Percentiles rank a stretch among this genome's conserved stretches.
phyloP scores from a whole-genome alignment of 176 grass and related monocot species.

The Oryza punctata region DNA sequence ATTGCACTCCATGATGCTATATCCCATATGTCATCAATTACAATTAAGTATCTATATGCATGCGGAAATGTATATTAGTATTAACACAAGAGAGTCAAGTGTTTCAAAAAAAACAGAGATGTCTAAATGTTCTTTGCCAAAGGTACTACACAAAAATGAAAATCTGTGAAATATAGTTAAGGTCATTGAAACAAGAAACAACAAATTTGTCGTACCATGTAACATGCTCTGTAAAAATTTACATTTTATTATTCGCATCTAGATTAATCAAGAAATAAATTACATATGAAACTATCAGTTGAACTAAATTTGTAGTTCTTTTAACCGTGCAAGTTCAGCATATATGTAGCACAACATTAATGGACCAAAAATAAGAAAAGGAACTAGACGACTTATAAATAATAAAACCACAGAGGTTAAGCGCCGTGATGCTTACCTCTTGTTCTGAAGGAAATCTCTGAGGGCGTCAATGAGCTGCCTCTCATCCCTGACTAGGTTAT shows the following conservation, averaged over 20 bases:
- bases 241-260: too few relatives aligned
- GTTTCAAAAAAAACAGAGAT: background rate
- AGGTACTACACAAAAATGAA: too few relatives aligned
- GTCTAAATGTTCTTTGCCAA: background rate
- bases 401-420: too few relatives aligned
- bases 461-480: background rate
- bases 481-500: background rate
- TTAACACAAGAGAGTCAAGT: background rate
- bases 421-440: background rate
- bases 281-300: too few relatives aligned
- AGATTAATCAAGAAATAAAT: too few relatives aligned
- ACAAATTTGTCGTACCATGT: too few relatives aligned
- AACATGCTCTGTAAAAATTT: too few relatives aligned
- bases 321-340: too few relatives aligned
- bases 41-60: background rate
- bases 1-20: background rate
- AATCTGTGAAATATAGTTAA: too few relatives aligned
- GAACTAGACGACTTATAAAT: too few relatives aligned
- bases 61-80: background rate
- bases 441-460: background rate
- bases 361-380: background rate
- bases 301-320: too few relatives aligned
- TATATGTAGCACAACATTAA: background rate
- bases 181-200: too few relatives aligned
- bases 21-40: conserved; percentile 6